A percentile compares a stretch with the other conserved stretches of the same genome.
Conservation (phyloP, 192 early-diverging fungal species). For the Helicostylum pulchrum region DNA sequence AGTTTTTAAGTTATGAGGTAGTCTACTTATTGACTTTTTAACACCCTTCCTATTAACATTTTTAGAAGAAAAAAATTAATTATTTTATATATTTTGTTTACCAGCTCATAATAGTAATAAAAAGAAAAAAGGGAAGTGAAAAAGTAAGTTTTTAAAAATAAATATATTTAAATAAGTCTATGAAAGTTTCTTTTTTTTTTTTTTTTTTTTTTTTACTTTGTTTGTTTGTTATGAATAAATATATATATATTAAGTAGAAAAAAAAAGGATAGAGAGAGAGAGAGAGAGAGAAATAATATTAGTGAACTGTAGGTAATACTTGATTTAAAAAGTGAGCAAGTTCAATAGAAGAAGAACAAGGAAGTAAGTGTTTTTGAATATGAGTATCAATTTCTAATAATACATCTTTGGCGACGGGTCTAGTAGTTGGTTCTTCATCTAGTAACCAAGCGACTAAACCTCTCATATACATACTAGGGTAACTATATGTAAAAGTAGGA, state of each 20-base stretch:
- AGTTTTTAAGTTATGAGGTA: constrained; percentile 12
- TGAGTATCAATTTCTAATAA: constrained; percentile 35
- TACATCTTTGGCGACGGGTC: constrained; percentile 38
- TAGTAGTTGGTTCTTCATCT: constrained; percentile 28
- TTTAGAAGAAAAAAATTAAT: no score
- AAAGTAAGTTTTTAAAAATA: no score
- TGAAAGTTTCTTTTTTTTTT: constrained; percentile 6
- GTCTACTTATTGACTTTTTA: constrained; percentile 9
- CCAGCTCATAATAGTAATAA: no score
- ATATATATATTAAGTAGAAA: background rate
- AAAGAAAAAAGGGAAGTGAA: no score
- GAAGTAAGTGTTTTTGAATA: constrained; percentile 22
- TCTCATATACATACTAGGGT: constrained; percentile 42
- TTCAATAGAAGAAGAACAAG: constrained; percentile 24
- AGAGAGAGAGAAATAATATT: background rate
- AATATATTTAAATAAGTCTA: background rate
- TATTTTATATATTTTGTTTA: no score
- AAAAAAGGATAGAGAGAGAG: background rate
- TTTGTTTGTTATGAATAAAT: background rate
- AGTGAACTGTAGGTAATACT: constrained; percentile 14
- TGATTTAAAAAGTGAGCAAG: constrained; percentile 29
- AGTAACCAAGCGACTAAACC: constrained; percentile 41
- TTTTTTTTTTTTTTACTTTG: background rate
- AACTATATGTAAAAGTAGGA: constrained; percentile 40
- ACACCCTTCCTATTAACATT: constrained; percentile 2